Conservation (phyloP, 2,329 filamentous ascomycete species). For the Cercospora sesami region DNA sequence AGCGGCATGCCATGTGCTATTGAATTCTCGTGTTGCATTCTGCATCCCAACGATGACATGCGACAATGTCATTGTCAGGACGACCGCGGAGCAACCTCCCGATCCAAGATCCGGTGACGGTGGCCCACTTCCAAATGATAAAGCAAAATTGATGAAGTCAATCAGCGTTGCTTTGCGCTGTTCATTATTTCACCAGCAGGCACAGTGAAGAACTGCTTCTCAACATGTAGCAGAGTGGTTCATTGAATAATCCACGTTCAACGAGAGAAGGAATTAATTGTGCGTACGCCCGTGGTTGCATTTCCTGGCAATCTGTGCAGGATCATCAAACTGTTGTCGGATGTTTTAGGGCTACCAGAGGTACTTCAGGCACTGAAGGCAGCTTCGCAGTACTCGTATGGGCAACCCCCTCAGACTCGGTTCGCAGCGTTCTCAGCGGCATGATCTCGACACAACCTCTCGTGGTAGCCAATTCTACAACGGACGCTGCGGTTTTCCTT, state of each 20-base stretch:
- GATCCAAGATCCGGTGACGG: not conserved
- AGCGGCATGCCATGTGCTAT: not conserved
- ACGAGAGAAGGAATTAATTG: not conserved
- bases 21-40: not conserved
- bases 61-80: not conserved
- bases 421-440: not conserved
- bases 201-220: not conserved
- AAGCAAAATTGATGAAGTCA: not conserved
- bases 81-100: not conserved
- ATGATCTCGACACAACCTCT: not conserved
- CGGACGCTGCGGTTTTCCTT: not conserved
- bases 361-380: not conserved
- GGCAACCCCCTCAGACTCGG: not conserved
- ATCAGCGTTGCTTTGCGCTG: not conserved
- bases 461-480: not conserved
- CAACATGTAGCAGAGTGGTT: not conserved
- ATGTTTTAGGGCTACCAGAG: not conserved
- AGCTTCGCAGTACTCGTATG: not conserved
- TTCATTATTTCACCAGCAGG: not conserved
- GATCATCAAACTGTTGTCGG: not conserved
- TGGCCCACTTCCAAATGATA: not conserved
- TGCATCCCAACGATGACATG: not conserved
- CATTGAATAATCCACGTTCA: not conserved
- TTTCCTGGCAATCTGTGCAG: not conserved
- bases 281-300: not conserved